Evolutionary conservation across 345 rosid species (phyloP).

Genomic region (Hibiscus syriacus): DNA sequence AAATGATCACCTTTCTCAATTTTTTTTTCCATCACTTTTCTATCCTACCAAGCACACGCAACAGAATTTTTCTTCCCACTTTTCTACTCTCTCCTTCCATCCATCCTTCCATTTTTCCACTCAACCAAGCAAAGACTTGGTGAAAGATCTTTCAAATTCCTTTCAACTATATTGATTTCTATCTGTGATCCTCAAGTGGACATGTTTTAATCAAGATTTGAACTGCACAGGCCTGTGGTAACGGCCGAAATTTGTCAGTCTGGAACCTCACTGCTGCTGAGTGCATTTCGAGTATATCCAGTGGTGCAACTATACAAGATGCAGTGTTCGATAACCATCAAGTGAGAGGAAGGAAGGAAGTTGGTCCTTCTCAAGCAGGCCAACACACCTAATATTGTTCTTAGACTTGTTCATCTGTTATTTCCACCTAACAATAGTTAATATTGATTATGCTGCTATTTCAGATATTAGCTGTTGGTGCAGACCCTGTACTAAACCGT

Average conservation of each 20-base stretch:
- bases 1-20: too few species aligned
- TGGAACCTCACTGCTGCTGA: conserved; percentile 91
- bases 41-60: too few species aligned
- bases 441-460: conserved; percentile 4
- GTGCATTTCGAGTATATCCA: conserved; percentile 51
- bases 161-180: background rate
- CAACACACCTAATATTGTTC: background rate
- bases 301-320: conserved; percentile 55
- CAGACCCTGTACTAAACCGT: conserved; percentile 68
- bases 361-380: background rate
- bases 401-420: background rate
- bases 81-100: too few species aligned
- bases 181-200: background rate
- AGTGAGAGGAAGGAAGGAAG: conserved; percentile 44
- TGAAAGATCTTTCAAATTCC: background rate
- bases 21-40: too few species aligned
- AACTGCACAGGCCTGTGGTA: conserved; percentile 65
- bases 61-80: too few species aligned
- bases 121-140: too few species aligned
- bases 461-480: conserved; percentile 86
- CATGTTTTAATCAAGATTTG: conserved; percentile 10
- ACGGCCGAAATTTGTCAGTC: conserved; percentile 49
- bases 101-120: too few species aligned
- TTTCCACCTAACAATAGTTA: background rate
- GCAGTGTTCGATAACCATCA: conserved; percentile 68